Conservation (phyloP, 192 early-diverging fungal species). For the Gigaspora rosea region DNA sequence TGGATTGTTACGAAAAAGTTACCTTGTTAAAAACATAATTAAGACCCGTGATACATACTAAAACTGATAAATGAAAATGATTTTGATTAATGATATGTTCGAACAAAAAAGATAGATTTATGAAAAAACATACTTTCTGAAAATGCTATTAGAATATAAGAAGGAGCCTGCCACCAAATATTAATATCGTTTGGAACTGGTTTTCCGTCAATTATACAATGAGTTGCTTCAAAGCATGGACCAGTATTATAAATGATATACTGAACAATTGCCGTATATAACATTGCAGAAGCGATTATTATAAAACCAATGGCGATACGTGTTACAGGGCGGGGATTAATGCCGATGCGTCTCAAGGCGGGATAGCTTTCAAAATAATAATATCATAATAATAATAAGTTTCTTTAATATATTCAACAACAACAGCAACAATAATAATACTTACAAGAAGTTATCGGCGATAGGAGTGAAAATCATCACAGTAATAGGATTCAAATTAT, state of each 20-base stretch:
- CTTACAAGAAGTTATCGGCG: conserved; percentile 49
- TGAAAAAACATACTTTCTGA: conserved; percentile 41
- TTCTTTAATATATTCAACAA: background rate
- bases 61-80: background rate
- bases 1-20: too few species aligned
- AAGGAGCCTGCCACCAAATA: conserved; percentile 57
- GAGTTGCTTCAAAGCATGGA: conserved; percentile 55
- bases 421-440: background rate
- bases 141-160: conserved; percentile 68
- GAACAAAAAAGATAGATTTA: background rate
- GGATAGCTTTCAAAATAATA: conserved; percentile 53
- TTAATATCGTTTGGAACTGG: conserved; percentile 57
- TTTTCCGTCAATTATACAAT: conserved; percentile 29
- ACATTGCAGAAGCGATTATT: conserved; percentile 57
- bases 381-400: background rate
- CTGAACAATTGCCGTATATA: conserved; percentile 64
- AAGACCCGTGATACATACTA: too few species aligned
- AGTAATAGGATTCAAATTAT: conserved; percentile 66
- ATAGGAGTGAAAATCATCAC: conserved; percentile 72
- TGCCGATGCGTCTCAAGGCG: conserved; percentile 49
- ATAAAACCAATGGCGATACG: conserved; percentile 73
- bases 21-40: too few species aligned
- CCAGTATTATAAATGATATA: conserved; percentile 58
- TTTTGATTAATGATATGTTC: background rate
- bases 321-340: conserved; percentile 57